Conservation (phyloP, 352 stramenopile genomes). For the Pythium apleroticum region DNA sequence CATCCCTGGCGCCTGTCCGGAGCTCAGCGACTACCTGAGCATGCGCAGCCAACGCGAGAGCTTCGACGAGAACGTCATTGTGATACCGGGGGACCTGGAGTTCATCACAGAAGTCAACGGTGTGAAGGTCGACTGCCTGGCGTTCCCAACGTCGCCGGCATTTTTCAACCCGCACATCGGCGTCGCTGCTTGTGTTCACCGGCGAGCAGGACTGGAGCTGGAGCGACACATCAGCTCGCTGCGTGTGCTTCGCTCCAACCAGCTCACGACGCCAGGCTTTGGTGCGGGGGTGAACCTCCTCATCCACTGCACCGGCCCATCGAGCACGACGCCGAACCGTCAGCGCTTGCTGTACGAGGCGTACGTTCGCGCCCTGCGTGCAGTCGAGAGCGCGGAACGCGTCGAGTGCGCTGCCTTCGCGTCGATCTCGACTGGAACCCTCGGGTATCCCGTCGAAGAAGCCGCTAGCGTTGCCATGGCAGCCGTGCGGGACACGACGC, state of each 20-base stretch:
- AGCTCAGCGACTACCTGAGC: slow-evolving; percentile 43
- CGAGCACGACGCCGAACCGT: neutral
- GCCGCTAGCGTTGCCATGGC: slow-evolving; percentile 42
- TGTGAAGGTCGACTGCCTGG: slow-evolving; percentile 50
- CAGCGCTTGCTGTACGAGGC: slow-evolving; percentile 44
- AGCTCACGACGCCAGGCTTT: slow-evolving; percentile 51
- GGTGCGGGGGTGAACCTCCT: slow-evolving; percentile 41
- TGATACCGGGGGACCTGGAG: slow-evolving; percentile 50
- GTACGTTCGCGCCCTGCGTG: slow-evolving; percentile 48
- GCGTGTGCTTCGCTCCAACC: neutral
- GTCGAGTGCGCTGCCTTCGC: slow-evolving; percentile 46
- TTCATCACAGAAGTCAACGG: slow-evolving; percentile 32
- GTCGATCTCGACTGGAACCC: slow-evolving; percentile 54
- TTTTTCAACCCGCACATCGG: slow-evolving; percentile 44
- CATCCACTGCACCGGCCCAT: slow-evolving; percentile 57
- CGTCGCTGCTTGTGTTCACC: slow-evolving; percentile 48
- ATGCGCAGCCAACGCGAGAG: slow-evolving; percentile 37
- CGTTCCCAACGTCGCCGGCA: slow-evolving; percentile 49
- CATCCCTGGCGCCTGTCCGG: slow-evolving; percentile 20
- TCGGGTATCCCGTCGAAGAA: slow-evolving; percentile 34
- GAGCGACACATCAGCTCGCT: slow-evolving; percentile 12
- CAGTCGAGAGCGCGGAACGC: slow-evolving; percentile 24
- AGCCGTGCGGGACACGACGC: slow-evolving; percentile 46
- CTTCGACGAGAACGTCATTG: slow-evolving; percentile 35
- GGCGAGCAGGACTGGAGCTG: slow-evolving; percentile 39